Evolutionary conservation across 2,329 filamentous ascomycete genomes (phyloP).

Genomic region (Cordyceps cicadae): DNA sequence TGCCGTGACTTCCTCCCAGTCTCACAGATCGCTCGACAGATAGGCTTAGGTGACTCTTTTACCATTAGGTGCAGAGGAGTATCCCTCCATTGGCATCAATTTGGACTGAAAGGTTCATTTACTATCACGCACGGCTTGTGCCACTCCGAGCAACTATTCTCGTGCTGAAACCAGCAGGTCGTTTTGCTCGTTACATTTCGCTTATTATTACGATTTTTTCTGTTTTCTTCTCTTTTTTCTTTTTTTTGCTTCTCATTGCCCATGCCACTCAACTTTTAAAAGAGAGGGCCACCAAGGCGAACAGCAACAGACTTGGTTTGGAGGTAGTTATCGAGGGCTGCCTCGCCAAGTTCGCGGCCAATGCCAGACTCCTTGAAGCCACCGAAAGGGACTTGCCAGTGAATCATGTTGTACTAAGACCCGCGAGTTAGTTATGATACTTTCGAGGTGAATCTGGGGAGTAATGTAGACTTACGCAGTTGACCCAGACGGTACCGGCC

Average conservation of each 20-base stretch:
- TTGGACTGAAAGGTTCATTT: background rate
- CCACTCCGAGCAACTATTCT: background rate
- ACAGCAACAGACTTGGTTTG: conserved; percentile 60
- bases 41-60: too few relatives aligned
- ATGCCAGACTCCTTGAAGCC: conserved; percentile 75
- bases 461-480: conserved; percentile 22
- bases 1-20: too few relatives aligned
- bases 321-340: conserved; percentile 58
- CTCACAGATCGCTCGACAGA: too few relatives aligned
- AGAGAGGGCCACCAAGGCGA: conserved; percentile 37
- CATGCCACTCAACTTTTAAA: conserved; percentile 10
- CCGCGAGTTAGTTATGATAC: background rate
- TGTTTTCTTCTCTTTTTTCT: background rate
- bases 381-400: conserved; percentile 59
- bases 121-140: background rate
- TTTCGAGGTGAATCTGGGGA: background rate
- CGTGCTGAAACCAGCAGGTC: background rate
- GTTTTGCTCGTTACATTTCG: background rate
- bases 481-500: conserved; percentile 55
- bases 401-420: conserved; percentile 56
- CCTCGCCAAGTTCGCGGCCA: conserved; percentile 66
- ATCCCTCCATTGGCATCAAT: background rate
- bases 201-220: background rate
- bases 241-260: background rate
- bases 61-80: too few relatives aligned